Evolutionary conservation across 1,284 basidiomycete genomes (phyloP), one percentile per base, ranked within the genome.

Genomic region (Hymenochaete sp.): DNA sequence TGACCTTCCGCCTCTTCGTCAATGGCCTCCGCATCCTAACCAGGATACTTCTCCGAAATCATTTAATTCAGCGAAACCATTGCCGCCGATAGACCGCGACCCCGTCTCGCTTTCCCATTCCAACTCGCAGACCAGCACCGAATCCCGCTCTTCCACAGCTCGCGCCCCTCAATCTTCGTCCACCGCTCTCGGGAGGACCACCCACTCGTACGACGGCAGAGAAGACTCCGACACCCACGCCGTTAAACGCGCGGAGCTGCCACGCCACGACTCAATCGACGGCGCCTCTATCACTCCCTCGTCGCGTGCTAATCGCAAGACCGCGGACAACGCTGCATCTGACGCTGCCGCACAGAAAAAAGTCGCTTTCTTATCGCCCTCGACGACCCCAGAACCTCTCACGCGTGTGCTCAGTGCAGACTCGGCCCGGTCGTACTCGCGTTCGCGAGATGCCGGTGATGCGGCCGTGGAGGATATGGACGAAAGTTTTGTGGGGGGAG

Each of bases 291-390:
- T 33, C 36, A 77, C 79, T 42, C 67, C 38, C 7, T 58, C 72
- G 39, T 68, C 66, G 22, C 69, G 72, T 27, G 72, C 64, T 54
- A 72, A 73, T 16, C 71, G 76, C 56, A 81, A 76, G 61, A 64
- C 63, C 32, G 64, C 68, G 40, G 72, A 75, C 54, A 64, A 32
- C 55, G 52, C 43, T 37, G 41, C 51, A 26, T 62, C 54, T 49
- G 62, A 54, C 49, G 77, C 32, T 22, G 32, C 32, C 52, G 67
- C 75, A 24, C 76, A 75, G 56, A 88, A 88, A 69, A 87, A 87
- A 64, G 85, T 89, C 43, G 85, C 85, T 19, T 89, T 89, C 64
- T 71, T 84, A 55, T 86, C 84, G 19, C 84, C 83, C 32, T 77
- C 81, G 35, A 81, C 75, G 24, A 84, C 83, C 0, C 75, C 75